These are phyloP conservation scores for Albizia julibrissin DNA, from an alignment of 306 rosid species.

Conservation along the genomic window DNA sequence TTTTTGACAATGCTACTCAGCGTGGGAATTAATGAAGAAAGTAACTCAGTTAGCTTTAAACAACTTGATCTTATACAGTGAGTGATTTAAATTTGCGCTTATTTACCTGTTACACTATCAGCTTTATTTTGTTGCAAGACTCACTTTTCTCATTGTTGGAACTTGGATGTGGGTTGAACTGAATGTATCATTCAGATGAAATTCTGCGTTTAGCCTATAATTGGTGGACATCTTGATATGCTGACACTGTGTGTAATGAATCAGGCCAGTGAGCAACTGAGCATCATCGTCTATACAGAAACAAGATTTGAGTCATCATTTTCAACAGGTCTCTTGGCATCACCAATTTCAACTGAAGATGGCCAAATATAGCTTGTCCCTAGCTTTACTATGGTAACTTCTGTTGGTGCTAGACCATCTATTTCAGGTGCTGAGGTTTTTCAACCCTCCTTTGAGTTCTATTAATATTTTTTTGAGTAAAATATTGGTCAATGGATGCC, in stretches of 20 bases:
- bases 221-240: constrained; percentile 33
- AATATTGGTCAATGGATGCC: too few species aligned
- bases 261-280: constrained; percentile 88
- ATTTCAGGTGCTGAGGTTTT: constrained; percentile 63
- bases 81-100: too few species aligned
- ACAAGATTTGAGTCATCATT: constrained; percentile 62
- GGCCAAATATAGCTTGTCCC: constrained; percentile 60
- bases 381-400: constrained; percentile 53
- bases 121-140: constrained; percentile 23
- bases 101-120: background rate
- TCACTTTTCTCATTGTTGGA: constrained; percentile 3
- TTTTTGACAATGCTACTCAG: too few species aligned
- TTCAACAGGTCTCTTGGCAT: constrained; percentile 60
- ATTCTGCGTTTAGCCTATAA: constrained; percentile 17
- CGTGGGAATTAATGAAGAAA: too few species aligned
- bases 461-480: constrained; percentile 19
- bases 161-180: constrained; percentile 13
- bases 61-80: too few species aligned
- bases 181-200: constrained; percentile 12
- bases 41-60: too few species aligned
- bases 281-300: constrained; percentile 83
- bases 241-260: constrained; percentile 30
- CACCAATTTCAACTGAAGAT: constrained; percentile 65
- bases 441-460: constrained; percentile 61
- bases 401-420: constrained; percentile 50